Evolutionary conservation across 495 filamentous ascomycete genomes (phyloP), one percentile per base, ranked within the genome.

Genomic region (Aspergillus bertholletiae): DNA sequence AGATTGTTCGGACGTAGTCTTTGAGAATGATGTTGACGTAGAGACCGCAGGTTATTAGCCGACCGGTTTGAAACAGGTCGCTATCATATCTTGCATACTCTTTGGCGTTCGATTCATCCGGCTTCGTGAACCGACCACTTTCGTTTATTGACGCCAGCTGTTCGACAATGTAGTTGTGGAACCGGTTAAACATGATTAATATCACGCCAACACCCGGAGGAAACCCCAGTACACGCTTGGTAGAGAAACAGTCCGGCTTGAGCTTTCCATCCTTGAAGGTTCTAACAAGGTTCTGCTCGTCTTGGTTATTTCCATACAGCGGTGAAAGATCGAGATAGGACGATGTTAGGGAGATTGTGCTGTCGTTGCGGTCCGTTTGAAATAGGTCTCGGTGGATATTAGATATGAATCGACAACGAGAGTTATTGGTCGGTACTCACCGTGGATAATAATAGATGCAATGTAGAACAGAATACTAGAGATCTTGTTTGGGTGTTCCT

Each of bases 381-480:
- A 88, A 88, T 13, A 83, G 65, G 60, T 88, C 85, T 78, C 67
- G 22, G 18, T 18, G 1, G 5, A 28, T 26, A 49, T 76, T 28
- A 78, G 66, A 37, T 7, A 32, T 13, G 39, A 27, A 30, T 13
- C 5, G 34, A 35, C 43, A 18, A 39, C 22, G 7, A 39, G 7
- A 23, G 7, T 27, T 24, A 18, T 35, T 15, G 7, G 2, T 4
- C 9, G 17, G 20, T 22, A 55, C 72, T 32, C 65, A 77, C 85
- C 88, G 58, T 96, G 92, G 61, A 94, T 96, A 56, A 96, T 92
- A 51, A 96, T 89, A 15, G 85, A 88, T 7, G 90, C 92, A 65
- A 92, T 82, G 59, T 97, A 92, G 78, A 92, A 97, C 12, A 97
- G 73, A 51, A 96, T 79, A 62, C 88, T 93, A 1, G 91, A 96